phyloP scores from a whole-genome alignment of 2,329 filamentous ascomycete genomes.

The Decorospora gaudefroyi region DNA sequence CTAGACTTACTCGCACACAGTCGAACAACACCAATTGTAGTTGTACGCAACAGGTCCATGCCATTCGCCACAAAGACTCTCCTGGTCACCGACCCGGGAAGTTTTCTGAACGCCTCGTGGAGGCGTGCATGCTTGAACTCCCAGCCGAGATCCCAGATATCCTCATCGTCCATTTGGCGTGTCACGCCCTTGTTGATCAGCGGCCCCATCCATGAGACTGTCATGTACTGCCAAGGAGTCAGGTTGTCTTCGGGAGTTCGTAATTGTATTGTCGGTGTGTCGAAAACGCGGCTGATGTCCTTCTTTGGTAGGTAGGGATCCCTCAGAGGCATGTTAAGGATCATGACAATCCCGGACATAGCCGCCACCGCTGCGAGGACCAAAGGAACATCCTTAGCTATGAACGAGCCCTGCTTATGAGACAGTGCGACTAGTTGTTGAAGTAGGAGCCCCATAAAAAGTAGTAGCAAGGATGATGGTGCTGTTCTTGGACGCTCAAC shows the following conservation, averaged over 20 bases:
- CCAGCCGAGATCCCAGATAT: conserved; percentile 79
- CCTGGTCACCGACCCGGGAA: conserved; percentile 71
- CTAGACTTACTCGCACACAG: conserved; percentile 56
- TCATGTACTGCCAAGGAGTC: conserved; percentile 81
- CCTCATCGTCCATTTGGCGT: conserved; percentile 72
- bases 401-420: conserved; percentile 16
- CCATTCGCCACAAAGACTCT: conserved; percentile 77
- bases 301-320: conserved; percentile 59
- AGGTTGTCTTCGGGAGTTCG: conserved; percentile 80
- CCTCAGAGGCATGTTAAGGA: conserved; percentile 72
- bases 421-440: conserved; percentile 44
- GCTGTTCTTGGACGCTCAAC: conserved; percentile 50
- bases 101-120: conserved; percentile 72
- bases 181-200: conserved; percentile 68
- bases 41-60: conserved; percentile 73
- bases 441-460: conserved; percentile 43
- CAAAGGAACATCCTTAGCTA: conserved; percentile 43
- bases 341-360: conserved; percentile 55
- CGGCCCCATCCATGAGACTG: conserved; percentile 79
- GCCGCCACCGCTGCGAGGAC: conserved; percentile 49
- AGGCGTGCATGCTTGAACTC: conserved; percentile 81
- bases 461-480: conserved; percentile 48
- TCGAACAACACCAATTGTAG: conserved; percentile 66
- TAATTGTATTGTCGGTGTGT: conserved; percentile 61
- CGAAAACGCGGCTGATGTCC: conserved; percentile 64